Base-by-base conservation (phyloP, 345 rosid genomes). In the Lumnitzera racemosa region DNA sequence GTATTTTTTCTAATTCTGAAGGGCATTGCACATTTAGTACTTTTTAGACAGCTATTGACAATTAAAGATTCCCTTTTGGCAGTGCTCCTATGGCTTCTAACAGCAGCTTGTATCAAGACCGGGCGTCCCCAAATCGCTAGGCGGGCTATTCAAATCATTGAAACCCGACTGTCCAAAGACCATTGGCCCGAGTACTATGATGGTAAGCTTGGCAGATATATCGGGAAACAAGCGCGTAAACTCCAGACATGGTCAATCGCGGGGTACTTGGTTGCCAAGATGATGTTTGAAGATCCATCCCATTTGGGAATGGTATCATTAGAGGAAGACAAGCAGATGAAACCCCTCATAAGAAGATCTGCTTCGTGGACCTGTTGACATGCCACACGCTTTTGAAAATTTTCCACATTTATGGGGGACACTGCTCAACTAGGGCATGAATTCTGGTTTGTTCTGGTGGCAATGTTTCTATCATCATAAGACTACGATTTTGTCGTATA, bases 151-250 rank as follows among this genome's bases (percentile, higher is more conserved):
- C 85, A 83, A 31, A 76, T 81, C 20, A 75, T 71, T 0, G 92
- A 83, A 64, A 63, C 67, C 61, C 72, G 85, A 51, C 43, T 86
- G 70, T 27, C 75, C 11, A 83, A 81, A 64, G 87, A 86, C 58
- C 80, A 80, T 36, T 81, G 89, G 89, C 91, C 91, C 0, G 91
- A 83, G 64, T 86, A 86, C 63, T 81, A 83, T 23, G 87, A 86
- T 24, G 92, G 92, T 4, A 83, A 74, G 66, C 68, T 65, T 0
- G 89, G 92, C 12, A 66, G 81, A 55, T 81, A 70, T 49, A 60
- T 81, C 0, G 83, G 87, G 36, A 86, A 86, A 61, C 91, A 83
- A 23, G 87, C 87, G 12, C 74, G 89, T 56, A 83, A 83, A 72
- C 73, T 58, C 68, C 91, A 86, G 80, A 83, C 87, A 13, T 83